phyloP scores from a whole-genome alignment of 2,329 filamentous ascomycete genomes.

The Colletotrichum destructivum region DNA sequence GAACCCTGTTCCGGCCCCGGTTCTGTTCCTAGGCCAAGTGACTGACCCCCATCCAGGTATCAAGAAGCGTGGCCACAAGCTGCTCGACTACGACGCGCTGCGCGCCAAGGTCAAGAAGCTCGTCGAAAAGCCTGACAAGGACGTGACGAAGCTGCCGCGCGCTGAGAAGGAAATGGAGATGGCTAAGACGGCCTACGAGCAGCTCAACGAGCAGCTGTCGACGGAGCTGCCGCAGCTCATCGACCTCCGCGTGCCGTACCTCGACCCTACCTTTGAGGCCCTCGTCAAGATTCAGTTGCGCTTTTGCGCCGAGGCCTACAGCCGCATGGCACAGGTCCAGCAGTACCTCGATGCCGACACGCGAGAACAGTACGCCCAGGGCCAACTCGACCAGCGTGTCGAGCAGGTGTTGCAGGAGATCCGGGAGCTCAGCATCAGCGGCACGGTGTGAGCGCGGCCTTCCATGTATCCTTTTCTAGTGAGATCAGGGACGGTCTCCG shows the following conservation, averaged over 20 bases:
- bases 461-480: neutral
- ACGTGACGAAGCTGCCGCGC: conserved; percentile 94
- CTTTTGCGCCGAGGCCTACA: conserved; percentile 98
- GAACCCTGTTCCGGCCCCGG: neutral
- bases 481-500: neutral
- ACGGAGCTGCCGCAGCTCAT: conserved; percentile 95
- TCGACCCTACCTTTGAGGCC: conserved; percentile 97
- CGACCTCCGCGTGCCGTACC: conserved; percentile 94
- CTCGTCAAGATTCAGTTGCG: conserved; percentile 98
- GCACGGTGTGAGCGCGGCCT: conserved; percentile 67
- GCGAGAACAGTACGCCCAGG: conserved; percentile 94
- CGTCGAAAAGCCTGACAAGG: conserved; percentile 98
- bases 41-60: conserved; percentile 70
- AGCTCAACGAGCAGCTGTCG: conserved; percentile 96
- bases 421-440: conserved; percentile 92
- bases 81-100: conserved; percentile 97
- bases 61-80: conserved; percentile 98
- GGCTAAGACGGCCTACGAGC: conserved; percentile 93
- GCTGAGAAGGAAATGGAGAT: conserved; percentile 97
- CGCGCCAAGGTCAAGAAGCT: conserved; percentile 97
- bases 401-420: conserved; percentile 98
- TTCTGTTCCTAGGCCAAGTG: neutral
- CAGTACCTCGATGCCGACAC: conserved; percentile 98
- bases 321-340: conserved; percentile 98
- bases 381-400: conserved; percentile 90